Evolutionary conservation across 805 yeast genomes (phyloP).

Genomic region (Suhomyces faveliae): DNA sequence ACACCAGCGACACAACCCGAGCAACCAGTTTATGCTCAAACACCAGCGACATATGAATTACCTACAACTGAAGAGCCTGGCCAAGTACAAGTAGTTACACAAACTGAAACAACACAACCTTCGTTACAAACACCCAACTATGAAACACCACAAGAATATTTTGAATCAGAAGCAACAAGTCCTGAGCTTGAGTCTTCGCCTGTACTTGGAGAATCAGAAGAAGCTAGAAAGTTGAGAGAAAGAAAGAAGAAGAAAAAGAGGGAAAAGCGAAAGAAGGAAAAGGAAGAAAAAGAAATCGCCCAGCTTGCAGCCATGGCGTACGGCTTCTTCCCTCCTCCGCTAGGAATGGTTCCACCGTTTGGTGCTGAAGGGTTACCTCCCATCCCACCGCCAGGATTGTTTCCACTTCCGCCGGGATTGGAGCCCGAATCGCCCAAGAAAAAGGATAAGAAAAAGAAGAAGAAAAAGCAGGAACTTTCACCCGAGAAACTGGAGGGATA

Average conservation of each 20-base stretch:
- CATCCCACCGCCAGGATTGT: conserved; percentile 12
- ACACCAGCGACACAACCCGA: too few species aligned
- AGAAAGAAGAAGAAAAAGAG: conserved; percentile 15
- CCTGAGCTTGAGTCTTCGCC: conserved; percentile 2
- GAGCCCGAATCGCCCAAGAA: conserved; percentile 11
- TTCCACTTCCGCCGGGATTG: conserved; percentile 10
- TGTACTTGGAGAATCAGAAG: conserved; percentile 6
- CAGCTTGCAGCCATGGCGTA: conserved; percentile 12
- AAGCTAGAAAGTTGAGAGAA: conserved; percentile 11
- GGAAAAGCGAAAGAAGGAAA: conserved; percentile 17
- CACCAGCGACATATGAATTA: too few species aligned
- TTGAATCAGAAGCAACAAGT: not conserved
- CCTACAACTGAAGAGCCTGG: not conserved
- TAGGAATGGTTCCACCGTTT: conserved; percentile 11
- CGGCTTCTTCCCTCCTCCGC: conserved; percentile 7
- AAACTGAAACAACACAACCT: too few species aligned
- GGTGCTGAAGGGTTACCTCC: conserved; percentile 9
- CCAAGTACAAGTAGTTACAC: not conserved
- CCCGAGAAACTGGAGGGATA: not conserved
- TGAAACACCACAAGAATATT: not conserved
- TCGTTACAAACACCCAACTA: not conserved
- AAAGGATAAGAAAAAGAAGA: conserved; percentile 14
- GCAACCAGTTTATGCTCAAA: not conserved
- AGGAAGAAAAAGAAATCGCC: conserved; percentile 6
- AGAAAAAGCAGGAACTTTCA: conserved; percentile 7